Base-by-base conservation (phyloP, 805 yeast genomes). In the Zygoascus biomembranicola region DNA sequence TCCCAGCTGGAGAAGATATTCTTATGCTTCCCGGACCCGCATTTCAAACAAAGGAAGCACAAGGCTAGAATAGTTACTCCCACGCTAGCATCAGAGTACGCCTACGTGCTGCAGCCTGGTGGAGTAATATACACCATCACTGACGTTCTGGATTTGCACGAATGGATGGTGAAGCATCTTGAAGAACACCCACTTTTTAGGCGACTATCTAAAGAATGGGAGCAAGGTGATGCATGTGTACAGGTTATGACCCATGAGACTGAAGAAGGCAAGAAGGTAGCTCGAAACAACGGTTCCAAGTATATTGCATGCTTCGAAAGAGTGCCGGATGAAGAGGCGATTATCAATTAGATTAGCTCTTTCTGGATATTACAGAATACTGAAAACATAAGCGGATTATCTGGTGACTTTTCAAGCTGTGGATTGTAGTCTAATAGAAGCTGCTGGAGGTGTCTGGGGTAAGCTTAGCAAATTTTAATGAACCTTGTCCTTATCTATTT, bases 1-100 rank as follows among this genome's bases (percentile, higher is more conserved):
- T 82, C 82, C 6, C 97, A 90, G 67, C 73, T 90, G 50, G 80
- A 84, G 35, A 94, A 92, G 74, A 87, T 94, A 79, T 94, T 94
- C 73, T 94, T 94, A 74, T 94, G 99, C 69, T 94, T 94, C 78
- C 99, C 99, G n/a, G 99, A 94, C 70, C 99, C 99, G 8, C 99
- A 94, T 69, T 94, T 94, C 76, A 94, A 94, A 68, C 95, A 89
- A 70, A 78, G 98, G 66, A 94, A 94, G 67, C 99, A 94, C 72
- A 94, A 94, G 76, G 97, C 97, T 6, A 79, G 99, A 73, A 94
- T 94, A 65, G 80, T 94, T 59, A 90, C 99, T 52, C 84, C 82
- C 59, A 92, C 98, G 2, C 73, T 94, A 57, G 75, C 90, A 52
- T 79, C 92, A 31, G 99, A 94, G 69, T 94, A 94, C 67, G 98